Base-by-base conservation (phyloP, 495 filamentous ascomycete genomes). In the Cercophora sp. region DNA sequence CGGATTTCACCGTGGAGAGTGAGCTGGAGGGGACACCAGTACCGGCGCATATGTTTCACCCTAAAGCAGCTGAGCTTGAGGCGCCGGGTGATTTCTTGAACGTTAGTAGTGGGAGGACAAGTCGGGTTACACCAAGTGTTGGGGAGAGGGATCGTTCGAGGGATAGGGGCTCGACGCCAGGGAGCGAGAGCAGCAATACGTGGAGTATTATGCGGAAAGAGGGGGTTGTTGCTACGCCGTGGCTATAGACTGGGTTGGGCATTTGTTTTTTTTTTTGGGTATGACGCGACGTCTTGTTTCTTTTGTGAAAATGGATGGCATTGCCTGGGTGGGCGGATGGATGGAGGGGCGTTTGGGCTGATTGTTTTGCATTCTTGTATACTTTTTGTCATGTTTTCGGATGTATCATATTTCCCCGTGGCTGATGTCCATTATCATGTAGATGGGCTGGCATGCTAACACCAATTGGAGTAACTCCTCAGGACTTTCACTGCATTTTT, bases 251-350 rank as follows among this genome's bases (percentile, higher is more conserved):
- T n/a, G n/a, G n/a, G n/a, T 43, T 43, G 23, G 23, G 18, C 16
- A 18, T 10, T 41, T 5, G n/a, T 41, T 41, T 41, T n/a, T 4
- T 6, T 41, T 41, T 41, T 6, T 6, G n/a, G n/a, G n/a, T n/a
- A n/a, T n/a, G n/a, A n/a, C n/a, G n/a, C n/a, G n/a, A 36, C 8
- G 54, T 29, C 13, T 27, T 37, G n/a, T 3, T 41, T 40, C 31
- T 19, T 93, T 89, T 0, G 88, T 91, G 54, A 90, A 54, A 2
- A 51, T 26, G 13, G 36, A 18, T 18, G 48, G 4, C 51, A 13
- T 39, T 54, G 49, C 25, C 11, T 23, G 5, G 13, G 19, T 29
- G 41, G 16, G 4, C 20, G 18, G 44, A 13, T 15, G 18, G 36
- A 18, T 8, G 26, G 51, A 18, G 16, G 16, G 36, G 36, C 2